Base-by-base conservation (phyloP, 192 early-diverging fungal species). In the Linnemannia schmuckeri region DNA sequence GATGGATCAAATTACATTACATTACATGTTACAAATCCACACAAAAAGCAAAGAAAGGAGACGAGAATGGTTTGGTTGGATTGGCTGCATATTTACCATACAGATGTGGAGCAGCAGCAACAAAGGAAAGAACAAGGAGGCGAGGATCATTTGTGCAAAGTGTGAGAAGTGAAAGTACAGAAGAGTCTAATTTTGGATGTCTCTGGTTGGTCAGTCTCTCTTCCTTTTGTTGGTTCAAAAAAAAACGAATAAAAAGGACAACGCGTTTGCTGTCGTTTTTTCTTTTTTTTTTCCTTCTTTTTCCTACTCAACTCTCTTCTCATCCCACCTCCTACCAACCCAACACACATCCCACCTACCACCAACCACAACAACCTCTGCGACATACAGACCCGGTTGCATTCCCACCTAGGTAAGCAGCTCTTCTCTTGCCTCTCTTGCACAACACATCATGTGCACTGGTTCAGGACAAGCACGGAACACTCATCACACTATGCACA, bases 281-380 rank as follows among this genome's bases (percentile, higher is more conserved):
- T 27, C 42, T 70, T 82, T 27, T 76, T 24, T 68, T 42, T 30
- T 33, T 76, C 33, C 75, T 55, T 46, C 63, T 27, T 38, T 70
- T 54, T 33, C 47, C 37, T 54, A 54, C 40, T 72, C 46, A 38
- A 30, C 46, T 52, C 35, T 44, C 46, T 6, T 46, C 44, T 46
- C 41, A 41, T 40, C 61, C 42, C 57, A 30, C 2, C 30, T 24
- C 61, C n/a, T 61, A 30, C 38, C 54, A 38, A n/a, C 44, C 37
- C 41, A 33, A 70, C 49, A 30, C 57, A 54, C 46, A 9, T 33
- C 38, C 17, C 30, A 10, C 22, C 66, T 41, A 69, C 10, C 66
- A 41, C 17, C 71, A 72, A 74, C 6, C 41, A 33, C 13, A 15
- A 76, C 18, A 40, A 37, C 22, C 72, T n/a, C 41, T 33, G 44